phyloP scores from a whole-genome alignment of 2,329 filamentous ascomycete genomes.

The Xylariaceae sp. region DNA sequence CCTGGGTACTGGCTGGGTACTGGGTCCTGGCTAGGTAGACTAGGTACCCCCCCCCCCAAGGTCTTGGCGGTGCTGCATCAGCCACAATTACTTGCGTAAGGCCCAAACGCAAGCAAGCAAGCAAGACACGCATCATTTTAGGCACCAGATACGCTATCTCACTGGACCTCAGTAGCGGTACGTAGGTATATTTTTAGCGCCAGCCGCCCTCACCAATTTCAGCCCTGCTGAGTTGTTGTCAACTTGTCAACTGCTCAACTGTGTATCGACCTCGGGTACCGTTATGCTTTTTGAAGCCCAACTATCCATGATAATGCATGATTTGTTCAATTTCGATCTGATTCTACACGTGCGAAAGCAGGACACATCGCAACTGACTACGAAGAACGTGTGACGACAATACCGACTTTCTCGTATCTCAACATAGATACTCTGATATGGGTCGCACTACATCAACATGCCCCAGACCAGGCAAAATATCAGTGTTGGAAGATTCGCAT shows the following conservation, averaged over 20 bases:
- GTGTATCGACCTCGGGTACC: too few relatives aligned
- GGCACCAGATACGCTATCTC: slow-evolving; percentile 20
- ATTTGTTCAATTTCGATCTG: slow-evolving; percentile 5
- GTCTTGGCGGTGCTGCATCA: slow-evolving; percentile 35
- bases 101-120: slow-evolving; percentile 30
- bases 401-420: background rate
- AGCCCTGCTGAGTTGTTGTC: slow-evolving; percentile 6
- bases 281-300: slow-evolving; percentile 8
- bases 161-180: too few relatives aligned
- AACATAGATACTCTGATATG: slow-evolving; percentile 3
- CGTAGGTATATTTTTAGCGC: slow-evolving; percentile 3
- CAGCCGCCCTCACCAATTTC: background rate
- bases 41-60: too few relatives aligned
- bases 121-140: slow-evolving; percentile 30
- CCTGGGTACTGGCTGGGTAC: too few relatives aligned
- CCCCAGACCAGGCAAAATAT: slow-evolving; percentile 1
- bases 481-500: slow-evolving; percentile 7
- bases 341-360: background rate
- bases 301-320: slow-evolving; percentile 1
- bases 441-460: slow-evolving; percentile 4
- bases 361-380: slow-evolving; percentile 6
- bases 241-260: too few relatives aligned
- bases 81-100: slow-evolving; percentile 48
- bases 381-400: slow-evolving; percentile 1
- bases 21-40: too few relatives aligned